These are phyloP conservation scores for Trichoderma sp. DNA, from an alignment of 2,329 filamentous ascomycete species.

Conservation along the genomic window DNA sequence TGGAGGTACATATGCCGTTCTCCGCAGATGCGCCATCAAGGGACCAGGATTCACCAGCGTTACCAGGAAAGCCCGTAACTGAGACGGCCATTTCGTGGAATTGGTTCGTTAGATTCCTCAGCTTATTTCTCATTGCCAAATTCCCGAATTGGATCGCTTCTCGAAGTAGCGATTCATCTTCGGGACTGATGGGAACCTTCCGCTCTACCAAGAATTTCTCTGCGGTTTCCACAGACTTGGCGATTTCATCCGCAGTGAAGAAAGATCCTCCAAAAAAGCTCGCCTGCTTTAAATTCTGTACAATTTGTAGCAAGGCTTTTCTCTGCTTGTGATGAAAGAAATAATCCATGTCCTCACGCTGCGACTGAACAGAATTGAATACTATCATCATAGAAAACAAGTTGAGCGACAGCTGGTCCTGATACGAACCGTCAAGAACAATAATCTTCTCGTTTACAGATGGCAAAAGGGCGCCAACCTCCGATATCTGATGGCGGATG, in stretches of 20 bases:
- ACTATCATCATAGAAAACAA: slow-evolving; percentile 81
- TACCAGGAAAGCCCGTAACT: slow-evolving; percentile 62
- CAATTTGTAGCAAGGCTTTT: slow-evolving; percentile 63
- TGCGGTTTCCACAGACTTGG: slow-evolving; percentile 62
- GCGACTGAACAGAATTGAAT: slow-evolving; percentile 84
- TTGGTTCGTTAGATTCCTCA: slow-evolving; percentile 64
- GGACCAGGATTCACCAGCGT: slow-evolving; percentile 62
- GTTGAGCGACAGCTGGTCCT: slow-evolving; percentile 80
- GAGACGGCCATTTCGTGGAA: slow-evolving; percentile 78
- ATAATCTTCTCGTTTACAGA: slow-evolving; percentile 68
- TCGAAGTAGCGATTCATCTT: slow-evolving; percentile 59
- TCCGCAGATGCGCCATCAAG: slow-evolving; percentile 50
- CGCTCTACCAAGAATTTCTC: slow-evolving; percentile 64
- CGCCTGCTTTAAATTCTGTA: slow-evolving; percentile 76
- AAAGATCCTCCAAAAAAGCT: slow-evolving; percentile 84
- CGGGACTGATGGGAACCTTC: slow-evolving; percentile 53
- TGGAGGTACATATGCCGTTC: slow-evolving; percentile 48
- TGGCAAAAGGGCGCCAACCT: slow-evolving; percentile 68
- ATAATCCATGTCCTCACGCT: slow-evolving; percentile 79
- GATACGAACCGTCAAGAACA: slow-evolving; percentile 74
- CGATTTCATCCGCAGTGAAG: slow-evolving; percentile 62
- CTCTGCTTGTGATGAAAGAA: slow-evolving; percentile 78
- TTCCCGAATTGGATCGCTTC: slow-evolving; percentile 66
- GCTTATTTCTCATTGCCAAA: slow-evolving; percentile 53
- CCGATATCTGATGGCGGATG: slow-evolving; percentile 71